Conservation (phyloP, 176 grass and related monocot species). For the Paspalum notatum region DNA sequence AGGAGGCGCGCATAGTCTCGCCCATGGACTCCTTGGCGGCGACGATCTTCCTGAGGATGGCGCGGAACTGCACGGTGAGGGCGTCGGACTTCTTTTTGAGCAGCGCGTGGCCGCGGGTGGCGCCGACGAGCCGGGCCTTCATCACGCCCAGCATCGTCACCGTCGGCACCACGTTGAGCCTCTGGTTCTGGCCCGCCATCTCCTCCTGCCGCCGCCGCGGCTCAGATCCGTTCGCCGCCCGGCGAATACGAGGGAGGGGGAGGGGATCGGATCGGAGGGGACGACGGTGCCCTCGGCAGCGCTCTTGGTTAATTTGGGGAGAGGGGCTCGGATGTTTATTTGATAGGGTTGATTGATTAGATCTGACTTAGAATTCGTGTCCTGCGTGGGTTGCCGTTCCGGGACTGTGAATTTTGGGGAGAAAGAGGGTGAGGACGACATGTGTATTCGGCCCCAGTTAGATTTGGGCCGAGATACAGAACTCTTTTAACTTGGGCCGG, state of each 20-base stretch:
- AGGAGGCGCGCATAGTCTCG: conserved; percentile 73
- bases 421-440: no score
- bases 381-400: not conserved
- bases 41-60: conserved; percentile 93
- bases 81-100: conserved; percentile 98
- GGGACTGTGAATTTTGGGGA: no score
- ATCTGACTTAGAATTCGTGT: not conserved
- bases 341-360: not conserved
- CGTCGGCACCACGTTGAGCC: conserved; percentile 81
- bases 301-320: no score
- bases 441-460: no score
- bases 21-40: conserved; percentile 93
- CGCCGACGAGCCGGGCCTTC: conserved; percentile 83
- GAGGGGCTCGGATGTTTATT: not conserved
- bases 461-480: no score
- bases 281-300: not conserved
- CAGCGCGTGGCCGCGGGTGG: conserved; percentile 83
- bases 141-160: conserved; percentile 84
- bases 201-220: conserved; percentile 13
- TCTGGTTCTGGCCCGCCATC: conserved; percentile 79
- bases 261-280: not conserved
- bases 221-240: not conserved
- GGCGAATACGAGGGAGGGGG: not conserved
- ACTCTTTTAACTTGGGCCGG: no score
- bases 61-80: conserved; percentile 78